phyloP scores from a whole-genome alignment of 1,284 basidiomycete genomes.

The Rhizopogon hawkerae region DNA sequence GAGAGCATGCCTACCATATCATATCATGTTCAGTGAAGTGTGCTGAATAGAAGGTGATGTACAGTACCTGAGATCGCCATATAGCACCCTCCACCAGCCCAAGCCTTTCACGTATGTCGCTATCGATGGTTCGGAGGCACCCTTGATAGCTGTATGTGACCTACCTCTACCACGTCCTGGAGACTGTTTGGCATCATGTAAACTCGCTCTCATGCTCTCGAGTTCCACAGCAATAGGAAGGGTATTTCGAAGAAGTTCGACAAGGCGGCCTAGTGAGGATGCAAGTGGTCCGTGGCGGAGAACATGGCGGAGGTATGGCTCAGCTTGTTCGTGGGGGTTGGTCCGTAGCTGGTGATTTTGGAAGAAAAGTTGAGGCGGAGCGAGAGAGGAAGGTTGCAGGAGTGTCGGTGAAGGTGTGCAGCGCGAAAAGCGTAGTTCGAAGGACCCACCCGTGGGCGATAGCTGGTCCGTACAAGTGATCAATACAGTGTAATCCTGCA shows the following conservation, averaged over 20 bases:
- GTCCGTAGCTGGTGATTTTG: slow-evolving; percentile 18
- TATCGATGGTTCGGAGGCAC: slow-evolving; percentile 30
- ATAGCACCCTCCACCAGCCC: slow-evolving; percentile 72
- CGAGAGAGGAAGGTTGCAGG: slow-evolving; percentile 26
- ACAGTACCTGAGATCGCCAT: slow-evolving; percentile 49
- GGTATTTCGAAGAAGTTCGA: slow-evolving; percentile 61
- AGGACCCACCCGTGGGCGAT: slow-evolving; percentile 53
- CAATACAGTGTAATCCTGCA: slow-evolving; percentile 62
- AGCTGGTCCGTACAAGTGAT: slow-evolving; percentile 69
- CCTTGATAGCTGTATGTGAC: slow-evolving; percentile 4
- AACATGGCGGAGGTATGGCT: slow-evolving; percentile 58
- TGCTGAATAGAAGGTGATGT: not conserved
- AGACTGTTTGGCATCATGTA: not conserved
- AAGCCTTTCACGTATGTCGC: slow-evolving; percentile 69
- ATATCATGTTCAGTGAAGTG: not conserved
- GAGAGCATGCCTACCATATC: slow-evolving; percentile 51
- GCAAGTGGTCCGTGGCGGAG: slow-evolving; percentile 56
- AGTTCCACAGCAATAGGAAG: slow-evolving; percentile 65
- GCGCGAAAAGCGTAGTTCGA: slow-evolving; percentile 65
- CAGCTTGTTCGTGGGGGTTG: slow-evolving; percentile 70
- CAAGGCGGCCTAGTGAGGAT: slow-evolving; percentile 54
- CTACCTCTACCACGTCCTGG: slow-evolving; percentile 24
- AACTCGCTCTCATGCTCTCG: slow-evolving; percentile 43
- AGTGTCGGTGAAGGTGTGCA: slow-evolving; percentile 23
- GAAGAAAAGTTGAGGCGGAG: slow-evolving; percentile 11